Percentiles rank a stretch among this genome's conserved stretches.
These are phyloP conservation scores for Lepidium aucheri DNA, from an alignment of 345 rosid species.

Conservation along the genomic window DNA sequence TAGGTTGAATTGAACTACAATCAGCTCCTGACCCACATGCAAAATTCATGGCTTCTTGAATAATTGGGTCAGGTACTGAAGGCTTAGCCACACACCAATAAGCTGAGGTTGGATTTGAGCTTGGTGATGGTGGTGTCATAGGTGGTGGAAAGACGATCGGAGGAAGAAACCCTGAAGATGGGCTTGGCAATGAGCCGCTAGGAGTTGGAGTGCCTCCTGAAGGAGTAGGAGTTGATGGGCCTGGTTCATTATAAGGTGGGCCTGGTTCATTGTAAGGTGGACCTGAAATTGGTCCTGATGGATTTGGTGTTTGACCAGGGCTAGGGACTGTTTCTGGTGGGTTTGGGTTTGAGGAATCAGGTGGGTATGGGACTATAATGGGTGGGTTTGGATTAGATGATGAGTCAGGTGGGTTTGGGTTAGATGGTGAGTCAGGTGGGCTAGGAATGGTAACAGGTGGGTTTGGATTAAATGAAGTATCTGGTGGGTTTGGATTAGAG, in stretches of 20 bases:
- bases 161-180: conserved; percentile 44
- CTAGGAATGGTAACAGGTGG: neutral
- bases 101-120: conserved; percentile 31
- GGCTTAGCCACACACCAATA: conserved; percentile 95
- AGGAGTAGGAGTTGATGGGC: conserved; percentile 33
- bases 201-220: conserved; percentile 32
- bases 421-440: conserved; percentile 18
- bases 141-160: conserved; percentile 84
- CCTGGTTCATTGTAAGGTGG: conserved; percentile 40
- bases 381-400: conserved; percentile 26
- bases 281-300: conserved; percentile 18
- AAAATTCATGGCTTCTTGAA: conserved; percentile 90
- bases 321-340: conserved; percentile 20
- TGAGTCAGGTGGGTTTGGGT: conserved; percentile 1
- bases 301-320: conserved; percentile 29
- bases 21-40: conserved; percentile 92
- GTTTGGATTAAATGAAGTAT: neutral
- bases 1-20: conserved; percentile 58
- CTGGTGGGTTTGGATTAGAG: neutral
- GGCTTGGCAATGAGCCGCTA: conserved; percentile 34
- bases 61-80: conserved; percentile 87
- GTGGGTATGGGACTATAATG: conserved; percentile 15
- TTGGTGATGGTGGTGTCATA: conserved; percentile 49
- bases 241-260: conserved; percentile 38
- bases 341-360: neutral